These are phyloP conservation scores for Tylopilus sp. DNA, from an alignment of 768 basidiomycete species.

Conservation along the genomic window DNA sequence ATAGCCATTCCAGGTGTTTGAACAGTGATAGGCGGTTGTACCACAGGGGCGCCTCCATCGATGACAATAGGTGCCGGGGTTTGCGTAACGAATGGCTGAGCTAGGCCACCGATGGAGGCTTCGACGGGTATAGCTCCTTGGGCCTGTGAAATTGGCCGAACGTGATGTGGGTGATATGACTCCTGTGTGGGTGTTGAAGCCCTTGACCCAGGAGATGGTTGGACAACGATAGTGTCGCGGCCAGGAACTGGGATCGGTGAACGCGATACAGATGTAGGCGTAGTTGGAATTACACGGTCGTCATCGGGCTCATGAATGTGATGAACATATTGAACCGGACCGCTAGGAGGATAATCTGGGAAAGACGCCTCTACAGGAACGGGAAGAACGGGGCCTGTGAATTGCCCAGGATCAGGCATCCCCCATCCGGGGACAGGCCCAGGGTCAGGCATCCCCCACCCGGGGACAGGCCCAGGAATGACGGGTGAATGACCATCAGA, in stretches of 20 bases:
- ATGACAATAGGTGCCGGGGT: conserved; percentile 17
- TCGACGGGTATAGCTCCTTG: conserved; percentile 15
- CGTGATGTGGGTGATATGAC: conserved; percentile 12
- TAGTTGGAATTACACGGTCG: conserved; percentile 17
- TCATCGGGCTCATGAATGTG: conserved; percentile 14
- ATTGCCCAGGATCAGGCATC: conserved; percentile 25
- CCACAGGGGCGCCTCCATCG: conserved; percentile 2
- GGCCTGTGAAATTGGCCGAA: conserved; percentile 12
- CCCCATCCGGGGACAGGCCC: conserved; percentile 1
- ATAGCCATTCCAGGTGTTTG: conserved; percentile 4
- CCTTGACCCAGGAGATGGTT: conserved; percentile 12
- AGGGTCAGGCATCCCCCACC: conserved; percentile 21
- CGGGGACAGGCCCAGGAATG: conserved; percentile 19
- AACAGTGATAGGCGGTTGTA: conserved; percentile 3
- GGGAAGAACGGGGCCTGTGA: conserved; percentile 33
- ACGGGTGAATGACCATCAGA: conserved; percentile 17
- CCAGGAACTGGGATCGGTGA: conserved; percentile 21
- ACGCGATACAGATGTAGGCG: conserved; percentile 15
- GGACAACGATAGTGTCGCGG: conserved; percentile 12
- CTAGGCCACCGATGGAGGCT: neutral
- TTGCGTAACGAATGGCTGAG: conserved; percentile 16
- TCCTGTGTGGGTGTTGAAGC: conserved; percentile 27
- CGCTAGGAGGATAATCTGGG: conserved; percentile 1
- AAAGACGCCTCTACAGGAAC: conserved; percentile 27
- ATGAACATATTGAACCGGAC: conserved; percentile 7